These are phyloP conservation scores for Thelephora terrestris DNA, from an alignment of 1,284 basidiomycete species.

Conservation along the genomic window DNA sequence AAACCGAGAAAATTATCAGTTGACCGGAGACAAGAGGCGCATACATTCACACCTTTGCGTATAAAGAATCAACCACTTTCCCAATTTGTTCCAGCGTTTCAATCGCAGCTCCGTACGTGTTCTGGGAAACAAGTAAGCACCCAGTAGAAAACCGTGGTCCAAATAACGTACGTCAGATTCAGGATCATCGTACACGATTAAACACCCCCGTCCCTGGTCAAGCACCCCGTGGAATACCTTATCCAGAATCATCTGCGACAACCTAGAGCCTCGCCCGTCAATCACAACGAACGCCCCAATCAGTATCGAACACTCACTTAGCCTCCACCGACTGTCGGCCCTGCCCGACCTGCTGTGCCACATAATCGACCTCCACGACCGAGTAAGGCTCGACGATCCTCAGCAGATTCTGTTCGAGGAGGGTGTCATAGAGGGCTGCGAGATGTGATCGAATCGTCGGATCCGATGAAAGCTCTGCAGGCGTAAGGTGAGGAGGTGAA, in stretches of 20 bases:
- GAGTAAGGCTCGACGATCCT: constrained; percentile 95
- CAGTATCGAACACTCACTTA: constrained; percentile 51
- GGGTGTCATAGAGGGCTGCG: constrained; percentile 86
- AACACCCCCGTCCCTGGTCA: constrained; percentile 89
- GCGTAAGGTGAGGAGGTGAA: not conserved
- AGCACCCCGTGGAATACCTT: constrained; percentile 91
- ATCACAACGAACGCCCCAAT: constrained; percentile 1
- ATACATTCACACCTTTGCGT: constrained; percentile 61
- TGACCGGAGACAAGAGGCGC: constrained; percentile 2
- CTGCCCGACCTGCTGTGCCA: constrained; percentile 86
- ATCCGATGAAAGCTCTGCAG: constrained; percentile 84
- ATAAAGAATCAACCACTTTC: constrained; percentile 86
- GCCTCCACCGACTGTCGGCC: constrained; percentile 88
- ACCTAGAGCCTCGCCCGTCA: constrained; percentile 29
- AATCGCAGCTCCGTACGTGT: constrained; percentile 80
- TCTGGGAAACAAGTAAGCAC: constrained; percentile 32
- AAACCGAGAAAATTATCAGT: constrained; percentile 1
- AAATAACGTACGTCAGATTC: constrained; percentile 64
- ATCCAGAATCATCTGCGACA: constrained; percentile 98
- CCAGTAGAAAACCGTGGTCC: not conserved
- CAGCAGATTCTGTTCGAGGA: constrained; percentile 91
- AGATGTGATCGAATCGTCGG: constrained; percentile 92
- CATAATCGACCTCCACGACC: constrained; percentile 83
- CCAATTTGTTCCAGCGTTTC: constrained; percentile 85
- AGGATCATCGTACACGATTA: constrained; percentile 82